Base-by-base conservation (phyloP, 768 basidiomycete genomes). In the Suillus decipiens region DNA sequence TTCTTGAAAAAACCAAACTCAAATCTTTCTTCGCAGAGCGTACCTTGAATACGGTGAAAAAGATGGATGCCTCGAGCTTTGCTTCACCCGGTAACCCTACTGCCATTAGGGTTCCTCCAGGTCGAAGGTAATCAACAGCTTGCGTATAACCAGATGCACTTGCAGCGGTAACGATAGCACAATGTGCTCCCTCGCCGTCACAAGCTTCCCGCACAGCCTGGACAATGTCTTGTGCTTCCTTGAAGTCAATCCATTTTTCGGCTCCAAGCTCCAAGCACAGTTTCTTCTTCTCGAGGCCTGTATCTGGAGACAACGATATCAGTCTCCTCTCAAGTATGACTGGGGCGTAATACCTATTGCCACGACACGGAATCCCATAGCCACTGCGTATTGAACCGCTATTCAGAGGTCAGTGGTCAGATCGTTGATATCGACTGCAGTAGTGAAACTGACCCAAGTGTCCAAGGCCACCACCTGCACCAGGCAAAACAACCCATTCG, bases 401-500 rank as follows among this genome's bases (percentile, higher is more conserved):
- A 57, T n/a, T 22, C 42, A 6, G 6, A 41, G 19, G 15, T 41
- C 17, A 4, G 43, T 11, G 41, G 1, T 72, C n/a, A 58, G n/a
- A 10, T 5, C 15, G 5, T 12, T 28, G 5, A 28, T 3, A 8
- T 3, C 2, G 1, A 7, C 1, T 1, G 10, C 14, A 28, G 24
- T 36, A 17, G 15, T 3, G 19, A 14, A 7, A 50, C 72, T 34
- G 61, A 87, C 84, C 90, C 36, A 96, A 82, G 77, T 93, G 90
- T 9, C 93, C 93, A 37, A 94, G 86, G 15, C 93, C 92, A 61
- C 90, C 90, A 4, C 90, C 91, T 2, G 90, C 91, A 50, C 91
- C 91, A 12, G 89, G 87, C 54, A 94, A 77, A 24, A 87, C 88
- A 64, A 92, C 79, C 86, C 86, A 92, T 61, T 96, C 86, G 36